These are phyloP conservation scores for Garcia nutans DNA, from an alignment of 345 rosid genomes.

Conservation along the genomic window DNA sequence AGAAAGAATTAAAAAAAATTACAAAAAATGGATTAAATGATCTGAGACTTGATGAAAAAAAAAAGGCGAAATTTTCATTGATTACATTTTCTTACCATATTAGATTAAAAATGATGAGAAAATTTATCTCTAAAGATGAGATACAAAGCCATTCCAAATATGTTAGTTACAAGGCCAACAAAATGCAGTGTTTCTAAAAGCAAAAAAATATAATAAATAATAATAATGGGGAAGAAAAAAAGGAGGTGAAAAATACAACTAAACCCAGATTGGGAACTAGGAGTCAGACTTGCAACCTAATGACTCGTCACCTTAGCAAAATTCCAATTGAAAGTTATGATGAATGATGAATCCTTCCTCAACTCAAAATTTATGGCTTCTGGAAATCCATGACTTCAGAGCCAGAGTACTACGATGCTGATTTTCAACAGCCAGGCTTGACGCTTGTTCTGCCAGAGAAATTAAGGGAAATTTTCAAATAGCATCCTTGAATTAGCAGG, in stretches of 20 bases:
- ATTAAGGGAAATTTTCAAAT: neutral
- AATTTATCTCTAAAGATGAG: neutral
- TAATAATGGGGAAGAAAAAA: neutral
- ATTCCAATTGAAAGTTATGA: neutral
- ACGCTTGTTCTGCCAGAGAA: too few relatives aligned
- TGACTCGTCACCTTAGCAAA: neutral
- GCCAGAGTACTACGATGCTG: too few relatives aligned
- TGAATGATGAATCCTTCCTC: neutral
- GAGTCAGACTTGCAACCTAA: neutral
- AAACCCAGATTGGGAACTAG: neutral
- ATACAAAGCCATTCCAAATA: neutral
- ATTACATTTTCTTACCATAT: too few relatives aligned
- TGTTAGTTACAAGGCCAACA: too few relatives aligned
- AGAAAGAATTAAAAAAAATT: too few relatives aligned
- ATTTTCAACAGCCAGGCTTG: too few relatives aligned
- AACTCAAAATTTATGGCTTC: too few relatives aligned
- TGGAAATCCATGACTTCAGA: too few relatives aligned
- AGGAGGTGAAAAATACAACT: neutral
- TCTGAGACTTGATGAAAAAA: too few relatives aligned
- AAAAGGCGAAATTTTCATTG: too few relatives aligned
- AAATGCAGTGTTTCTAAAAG: neutral
- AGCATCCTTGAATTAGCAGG: neutral
- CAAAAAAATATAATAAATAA: neutral
- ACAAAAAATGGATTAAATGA: too few relatives aligned
- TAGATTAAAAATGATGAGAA: neutral